Conservation (phyloP, 495 filamentous ascomycete genomes). For the Cercophora sp. region DNA sequence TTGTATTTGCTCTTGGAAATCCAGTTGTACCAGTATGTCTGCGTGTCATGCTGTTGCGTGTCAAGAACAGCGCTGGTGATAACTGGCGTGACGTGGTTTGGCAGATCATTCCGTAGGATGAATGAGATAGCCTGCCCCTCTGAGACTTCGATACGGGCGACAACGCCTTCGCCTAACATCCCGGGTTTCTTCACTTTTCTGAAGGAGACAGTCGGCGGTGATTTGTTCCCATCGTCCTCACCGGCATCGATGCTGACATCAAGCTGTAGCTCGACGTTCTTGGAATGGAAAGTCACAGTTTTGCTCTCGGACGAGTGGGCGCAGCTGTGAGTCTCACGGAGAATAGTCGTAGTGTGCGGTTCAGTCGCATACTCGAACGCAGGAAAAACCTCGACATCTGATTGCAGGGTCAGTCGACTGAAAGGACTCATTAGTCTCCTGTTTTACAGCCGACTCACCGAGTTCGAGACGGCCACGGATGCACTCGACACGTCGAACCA, state of each 20-base stretch:
- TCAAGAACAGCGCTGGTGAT: slow-evolving; percentile 52
- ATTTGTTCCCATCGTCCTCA: slow-evolving; percentile 41
- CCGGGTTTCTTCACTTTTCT: slow-evolving; percentile 45
- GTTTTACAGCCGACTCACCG: no score
- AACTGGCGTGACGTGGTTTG: slow-evolving; percentile 47
- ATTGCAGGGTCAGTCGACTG: no score
- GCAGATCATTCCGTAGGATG: slow-evolving; percentile 55
- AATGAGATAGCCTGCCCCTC: slow-evolving; percentile 67
- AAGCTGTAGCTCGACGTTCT: slow-evolving; percentile 54
- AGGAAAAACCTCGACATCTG: slow-evolving; percentile 65
- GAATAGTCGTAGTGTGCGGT: slow-evolving; percentile 49
- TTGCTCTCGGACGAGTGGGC: slow-evolving; percentile 45
- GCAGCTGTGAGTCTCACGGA: slow-evolving; percentile 32
- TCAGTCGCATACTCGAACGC: slow-evolving; percentile 66
- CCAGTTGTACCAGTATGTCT: slow-evolving; percentile 67
- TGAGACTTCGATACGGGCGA: slow-evolving; percentile 50
- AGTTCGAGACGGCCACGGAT: slow-evolving; percentile 58
- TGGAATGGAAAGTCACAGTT: slow-evolving; percentile 57
- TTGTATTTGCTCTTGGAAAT: slow-evolving; percentile 64
- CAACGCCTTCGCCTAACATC: slow-evolving; percentile 57
- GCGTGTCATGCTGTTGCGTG: slow-evolving; percentile 60
- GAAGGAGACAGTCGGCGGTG: slow-evolving; percentile 47
- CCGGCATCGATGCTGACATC: slow-evolving; percentile 60
- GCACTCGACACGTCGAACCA: slow-evolving; percentile 67
- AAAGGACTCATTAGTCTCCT: no score